phyloP scores from a whole-genome alignment of 2,329 filamentous ascomycete species.

The Phyllosticta ampelicida region DNA sequence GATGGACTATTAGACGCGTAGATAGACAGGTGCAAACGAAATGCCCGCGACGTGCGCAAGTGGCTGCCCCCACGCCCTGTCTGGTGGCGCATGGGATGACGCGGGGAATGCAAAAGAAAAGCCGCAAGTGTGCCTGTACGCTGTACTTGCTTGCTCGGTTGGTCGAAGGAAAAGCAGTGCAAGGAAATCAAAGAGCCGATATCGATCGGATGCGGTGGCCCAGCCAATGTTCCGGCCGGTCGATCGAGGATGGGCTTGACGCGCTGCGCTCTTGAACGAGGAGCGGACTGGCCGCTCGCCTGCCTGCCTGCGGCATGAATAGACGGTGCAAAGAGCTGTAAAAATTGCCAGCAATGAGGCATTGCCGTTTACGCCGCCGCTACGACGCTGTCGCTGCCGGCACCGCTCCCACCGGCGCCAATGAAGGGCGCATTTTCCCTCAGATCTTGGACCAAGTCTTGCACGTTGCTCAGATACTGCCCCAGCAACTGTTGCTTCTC shows the following conservation, averaged over 20 bases:
- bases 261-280: neutral
- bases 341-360: neutral
- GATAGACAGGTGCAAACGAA: too few relatives aligned
- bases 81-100: too few relatives aligned
- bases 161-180: neutral
- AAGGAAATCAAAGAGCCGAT: neutral
- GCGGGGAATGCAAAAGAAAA: too few relatives aligned
- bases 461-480: constrained; percentile 61
- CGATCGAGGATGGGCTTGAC: neutral
- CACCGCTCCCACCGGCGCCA: neutral
- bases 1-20: too few relatives aligned
- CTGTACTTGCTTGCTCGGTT: neutral
- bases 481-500: constrained; percentile 75
- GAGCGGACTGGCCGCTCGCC: neutral
- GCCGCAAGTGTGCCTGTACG: neutral
- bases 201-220: neutral
- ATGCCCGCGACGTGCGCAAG: too few relatives aligned
- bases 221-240: neutral
- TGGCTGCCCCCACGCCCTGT: too few relatives aligned
- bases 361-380: neutral
- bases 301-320: neutral
- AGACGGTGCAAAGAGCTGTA: neutral
- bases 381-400: neutral
- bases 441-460: constrained; percentile 75
- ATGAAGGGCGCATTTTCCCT: constrained; percentile 57